Base-by-base conservation (phyloP, 495 filamentous ascomycete genomes). In the Penicillium angulare region DNA sequence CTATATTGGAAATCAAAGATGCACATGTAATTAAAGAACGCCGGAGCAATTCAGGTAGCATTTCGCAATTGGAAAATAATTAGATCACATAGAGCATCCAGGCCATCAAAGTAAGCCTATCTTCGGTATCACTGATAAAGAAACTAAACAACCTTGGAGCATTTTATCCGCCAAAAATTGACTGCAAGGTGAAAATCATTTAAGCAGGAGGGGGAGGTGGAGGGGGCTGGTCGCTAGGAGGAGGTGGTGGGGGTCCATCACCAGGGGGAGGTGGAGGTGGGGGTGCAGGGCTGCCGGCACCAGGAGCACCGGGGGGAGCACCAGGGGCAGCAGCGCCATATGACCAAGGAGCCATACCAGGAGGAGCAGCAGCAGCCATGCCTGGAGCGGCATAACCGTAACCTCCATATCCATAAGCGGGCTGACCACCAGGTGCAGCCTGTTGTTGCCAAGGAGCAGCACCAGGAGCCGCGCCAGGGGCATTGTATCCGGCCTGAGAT, bases 361-460 rank as follows among this genome's bases (percentile, higher is more conserved):
- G 65, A 47, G 74, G 65, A 36, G 79, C 75, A 33, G 45, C 16
- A 27, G 43, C 29, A 20, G 32, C 82, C 72, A 63, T 84, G 86
- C 34, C 73, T 38, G 45, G 32, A 31, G 47, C 33, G 20, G 47
- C 21, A 10, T 77, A 67, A 39, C 44, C 49, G 61, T 85, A 88
- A 8, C 62, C 79, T 42, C 74, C 74, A 46, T 79, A 81, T 18
- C 71, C 72, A 52, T 83, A 84, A 15, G 67, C 65, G 15, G 77
- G 67, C 51, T 74, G 73, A 34, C 71, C 77, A 43, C 72, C 68
- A 33, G 80, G 80, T 43, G 77, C 74, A 9, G 70, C 78, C 35
- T 76, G 74, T 65, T 88, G 85, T 54, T 87, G 81, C 86, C 86
- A 89, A 41, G 87, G 86, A 59, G 86, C 81, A 40, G 83, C 74